These are phyloP conservation scores for Colletotrichum agaves DNA, from an alignment of 2,329 filamentous ascomycete species.

Conservation along the genomic window DNA sequence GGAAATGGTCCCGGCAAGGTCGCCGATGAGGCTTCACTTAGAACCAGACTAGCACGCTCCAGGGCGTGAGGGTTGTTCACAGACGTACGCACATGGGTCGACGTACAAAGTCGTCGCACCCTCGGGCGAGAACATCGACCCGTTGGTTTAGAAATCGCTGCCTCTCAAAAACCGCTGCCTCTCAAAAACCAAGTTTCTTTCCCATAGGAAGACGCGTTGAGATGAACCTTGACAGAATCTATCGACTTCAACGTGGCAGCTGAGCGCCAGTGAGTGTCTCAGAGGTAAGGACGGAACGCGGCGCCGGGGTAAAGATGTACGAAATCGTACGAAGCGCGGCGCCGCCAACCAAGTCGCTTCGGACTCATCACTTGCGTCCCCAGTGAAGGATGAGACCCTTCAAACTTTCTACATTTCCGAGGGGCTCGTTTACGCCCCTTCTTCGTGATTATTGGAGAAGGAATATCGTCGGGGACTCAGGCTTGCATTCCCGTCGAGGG, in stretches of 20 bases:
- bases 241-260: not conserved
- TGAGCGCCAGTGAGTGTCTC: not conserved
- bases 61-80: not conserved
- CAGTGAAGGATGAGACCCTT: too few relatives aligned
- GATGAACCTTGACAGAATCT: not conserved
- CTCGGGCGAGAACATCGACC: not conserved
- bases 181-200: not conserved
- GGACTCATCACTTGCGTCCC: too few relatives aligned
- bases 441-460: too few relatives aligned
- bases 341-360: too few relatives aligned
- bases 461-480: too few relatives aligned
- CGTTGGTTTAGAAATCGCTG: not conserved
- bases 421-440: too few relatives aligned
- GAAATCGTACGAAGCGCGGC: too few relatives aligned
- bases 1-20: not conserved
- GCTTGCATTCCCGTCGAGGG: not conserved
- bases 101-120: not conserved
- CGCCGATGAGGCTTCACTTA: not conserved
- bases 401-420: fast-evolving
- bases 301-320: too few relatives aligned
- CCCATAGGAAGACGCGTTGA: not conserved
- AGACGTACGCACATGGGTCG: not conserved
- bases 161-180: not conserved
- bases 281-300: too few relatives aligned
- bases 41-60: not conserved